Percentiles rank a stretch among this genome's conserved stretches.
Conservation (phyloP, 2,329 filamentous ascomycete genomes). For the Piedraia hortae region DNA sequence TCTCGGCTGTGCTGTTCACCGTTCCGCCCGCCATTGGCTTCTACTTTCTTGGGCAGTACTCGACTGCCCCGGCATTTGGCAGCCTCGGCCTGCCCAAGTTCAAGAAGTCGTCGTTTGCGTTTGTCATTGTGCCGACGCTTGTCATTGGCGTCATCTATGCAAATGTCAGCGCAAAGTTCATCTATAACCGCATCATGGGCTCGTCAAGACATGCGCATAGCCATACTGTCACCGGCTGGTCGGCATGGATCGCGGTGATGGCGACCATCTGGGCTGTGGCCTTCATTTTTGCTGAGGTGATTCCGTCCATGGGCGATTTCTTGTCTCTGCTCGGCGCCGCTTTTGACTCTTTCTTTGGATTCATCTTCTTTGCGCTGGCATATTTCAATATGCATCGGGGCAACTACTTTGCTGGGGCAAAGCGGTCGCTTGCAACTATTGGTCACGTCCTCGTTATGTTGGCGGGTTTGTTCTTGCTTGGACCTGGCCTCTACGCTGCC, state of each 20-base stretch:
- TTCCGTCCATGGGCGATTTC: constrained; percentile 24
- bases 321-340: constrained; percentile 21
- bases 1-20: constrained; percentile 22
- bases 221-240: constrained; percentile 22
- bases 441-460: constrained; percentile 20
- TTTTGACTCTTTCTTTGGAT: constrained; percentile 24
- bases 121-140: constrained; percentile 23
- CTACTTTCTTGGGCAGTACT: constrained; percentile 22
- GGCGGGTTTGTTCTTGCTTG: constrained; percentile 22
- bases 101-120: constrained; percentile 23
- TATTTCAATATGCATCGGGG: constrained; percentile 20
- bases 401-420: constrained; percentile 13
- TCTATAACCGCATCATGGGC: constrained; percentile 19
- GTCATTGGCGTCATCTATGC: constrained; percentile 24
- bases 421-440: constrained; percentile 17
- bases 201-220: constrained; percentile 19
- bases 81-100: constrained; percentile 17
- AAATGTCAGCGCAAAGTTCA: constrained; percentile 22
- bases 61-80: constrained; percentile 23
- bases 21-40: constrained; percentile 23
- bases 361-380: constrained; percentile 24
- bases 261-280: constrained; percentile 17
- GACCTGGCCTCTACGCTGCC: constrained; percentile 25
- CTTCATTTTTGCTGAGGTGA: constrained; percentile 22
- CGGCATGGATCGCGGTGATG: constrained; percentile 18